Evolutionary conservation across 306 rosid genomes (phyloP), one percentile per base, ranked within the genome.

Genomic region (Dryas drummondii): DNA sequence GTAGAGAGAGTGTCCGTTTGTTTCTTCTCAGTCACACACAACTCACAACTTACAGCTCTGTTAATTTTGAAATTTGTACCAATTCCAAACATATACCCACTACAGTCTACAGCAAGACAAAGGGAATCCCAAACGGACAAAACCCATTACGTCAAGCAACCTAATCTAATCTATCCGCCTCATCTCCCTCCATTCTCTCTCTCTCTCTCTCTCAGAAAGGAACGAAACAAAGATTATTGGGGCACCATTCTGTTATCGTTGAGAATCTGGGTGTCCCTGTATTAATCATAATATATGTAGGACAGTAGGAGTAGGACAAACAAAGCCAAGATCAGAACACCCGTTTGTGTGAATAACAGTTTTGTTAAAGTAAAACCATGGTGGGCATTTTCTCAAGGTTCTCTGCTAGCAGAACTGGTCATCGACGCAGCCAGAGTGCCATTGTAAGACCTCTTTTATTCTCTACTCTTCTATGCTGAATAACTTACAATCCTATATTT

Each of bases 341-440:
- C 48, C 76, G 65, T 69, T 78, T 48, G 19, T n/a, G 48, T 15
- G 74, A 55, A 17, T 40, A 46, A 3, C 8, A 73, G 19, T 47
- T 37, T 41, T 37, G 52, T 37, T 19, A 59, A 14, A 49, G 47
- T 22, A 26, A 45, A 61, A 63, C 19, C 60, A 92, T 94, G 99
- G 99, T 92, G 82, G 97, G 99, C 71, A 72, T 94, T 73, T 94
- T 94, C 89, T 94, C 99, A 3, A 87, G 93, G 83, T 92, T 94
- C 76, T 88, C 97, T 47, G 88, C 77, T 66, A 86, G 91, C 78
- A 88, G 90, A 80, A 78, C 79, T 60, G 81, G 79, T 37, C 99
- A 94, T 84, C 91, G 99, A 67, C 88, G 99, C n/a, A 88, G 91
- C 22, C 99, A 92, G 75, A 94, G 99, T 60, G 97, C 97, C 11